These are phyloP conservation scores for Pichia sp. DNA, from an alignment of 1,139 yeast species.

Conservation along the genomic window DNA sequence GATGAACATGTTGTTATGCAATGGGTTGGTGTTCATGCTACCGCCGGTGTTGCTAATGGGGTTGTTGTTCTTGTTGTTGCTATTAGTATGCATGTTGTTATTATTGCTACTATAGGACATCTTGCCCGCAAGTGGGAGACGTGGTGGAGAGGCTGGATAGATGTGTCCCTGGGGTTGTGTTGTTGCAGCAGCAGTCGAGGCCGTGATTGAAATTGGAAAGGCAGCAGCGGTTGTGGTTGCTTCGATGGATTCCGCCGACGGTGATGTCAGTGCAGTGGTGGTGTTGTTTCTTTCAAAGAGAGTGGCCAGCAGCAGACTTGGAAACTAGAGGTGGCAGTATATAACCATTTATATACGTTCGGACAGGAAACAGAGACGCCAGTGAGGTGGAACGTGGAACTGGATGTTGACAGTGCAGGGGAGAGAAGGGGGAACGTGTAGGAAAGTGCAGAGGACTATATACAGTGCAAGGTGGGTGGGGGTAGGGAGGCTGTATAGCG, in stretches of 20 bases:
- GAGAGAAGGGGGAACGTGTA: background rate
- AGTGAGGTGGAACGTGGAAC: background rate
- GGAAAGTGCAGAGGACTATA: background rate
- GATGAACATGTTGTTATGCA: constrained; percentile 5
- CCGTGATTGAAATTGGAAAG: background rate
- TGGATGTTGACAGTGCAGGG: no score
- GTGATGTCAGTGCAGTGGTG: background rate
- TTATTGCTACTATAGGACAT: background rate
- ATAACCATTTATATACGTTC: background rate
- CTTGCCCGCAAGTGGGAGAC: background rate
- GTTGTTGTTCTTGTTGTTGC: constrained; percentile 2
- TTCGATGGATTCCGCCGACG: background rate
- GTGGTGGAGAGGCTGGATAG: background rate
- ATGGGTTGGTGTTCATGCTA: background rate
- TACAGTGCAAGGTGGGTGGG: background rate
- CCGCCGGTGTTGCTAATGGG: constrained; percentile 6
- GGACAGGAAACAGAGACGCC: background rate
- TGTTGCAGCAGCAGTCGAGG: background rate
- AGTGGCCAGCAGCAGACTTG: background rate
- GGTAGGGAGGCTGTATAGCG: background rate
- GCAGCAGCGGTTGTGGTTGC: background rate
- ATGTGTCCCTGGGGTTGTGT: background rate
- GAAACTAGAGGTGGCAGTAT: background rate
- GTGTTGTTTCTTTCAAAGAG: background rate
- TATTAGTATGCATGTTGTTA: constrained; percentile 14